Evolutionary conservation across 1,284 basidiomycete species (phyloP).

Genomic region (Heimioporus punctisporus): DNA sequence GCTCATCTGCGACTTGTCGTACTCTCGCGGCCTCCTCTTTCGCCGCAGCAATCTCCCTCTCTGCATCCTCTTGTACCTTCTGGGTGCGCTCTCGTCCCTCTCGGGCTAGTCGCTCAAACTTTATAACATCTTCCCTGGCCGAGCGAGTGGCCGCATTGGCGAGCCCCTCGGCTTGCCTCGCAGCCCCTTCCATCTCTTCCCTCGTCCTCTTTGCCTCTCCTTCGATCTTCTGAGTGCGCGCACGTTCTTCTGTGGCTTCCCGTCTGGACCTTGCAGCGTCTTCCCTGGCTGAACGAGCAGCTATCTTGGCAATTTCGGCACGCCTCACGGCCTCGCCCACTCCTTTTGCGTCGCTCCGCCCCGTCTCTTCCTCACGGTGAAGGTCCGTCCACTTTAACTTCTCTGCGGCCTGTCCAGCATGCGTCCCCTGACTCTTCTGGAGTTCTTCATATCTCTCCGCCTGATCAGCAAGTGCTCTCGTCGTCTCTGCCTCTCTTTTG

Average conservation of each 20-base stretch:
- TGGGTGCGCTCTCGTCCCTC: constrained; percentile 13
- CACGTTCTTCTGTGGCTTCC: constrained; percentile 14
- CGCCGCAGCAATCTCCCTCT: constrained; percentile 7
- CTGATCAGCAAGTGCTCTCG: too few species aligned
- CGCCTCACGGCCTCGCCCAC: background rate
- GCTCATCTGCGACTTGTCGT: constrained; percentile 13
- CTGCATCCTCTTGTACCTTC: constrained; percentile 16
- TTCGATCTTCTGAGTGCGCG: constrained; percentile 3
- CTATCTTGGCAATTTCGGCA: constrained; percentile 1
- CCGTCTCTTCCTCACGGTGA: too few species aligned
- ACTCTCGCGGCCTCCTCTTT: constrained; percentile 15
- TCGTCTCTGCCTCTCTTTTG: too few species aligned
- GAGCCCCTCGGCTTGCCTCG: background rate
- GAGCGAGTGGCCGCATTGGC: constrained; percentile 1
- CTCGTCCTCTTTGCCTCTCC: background rate
- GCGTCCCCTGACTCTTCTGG: too few species aligned
- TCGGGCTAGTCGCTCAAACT: constrained; percentile 7
- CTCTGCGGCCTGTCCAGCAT: background rate
- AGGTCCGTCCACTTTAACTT: background rate
- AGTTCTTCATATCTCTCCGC: too few species aligned
- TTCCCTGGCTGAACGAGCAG: constrained; percentile 4
- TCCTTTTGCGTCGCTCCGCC: background rate
- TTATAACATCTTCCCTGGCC: constrained; percentile 14
- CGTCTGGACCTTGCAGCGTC: constrained; percentile 11
- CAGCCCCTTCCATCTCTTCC: background rate